Percentiles rank a stretch among this genome's conserved stretches.
Conservation (phyloP, 2,329 filamentous ascomycete species). For the Colletotrichum paranaense region DNA sequence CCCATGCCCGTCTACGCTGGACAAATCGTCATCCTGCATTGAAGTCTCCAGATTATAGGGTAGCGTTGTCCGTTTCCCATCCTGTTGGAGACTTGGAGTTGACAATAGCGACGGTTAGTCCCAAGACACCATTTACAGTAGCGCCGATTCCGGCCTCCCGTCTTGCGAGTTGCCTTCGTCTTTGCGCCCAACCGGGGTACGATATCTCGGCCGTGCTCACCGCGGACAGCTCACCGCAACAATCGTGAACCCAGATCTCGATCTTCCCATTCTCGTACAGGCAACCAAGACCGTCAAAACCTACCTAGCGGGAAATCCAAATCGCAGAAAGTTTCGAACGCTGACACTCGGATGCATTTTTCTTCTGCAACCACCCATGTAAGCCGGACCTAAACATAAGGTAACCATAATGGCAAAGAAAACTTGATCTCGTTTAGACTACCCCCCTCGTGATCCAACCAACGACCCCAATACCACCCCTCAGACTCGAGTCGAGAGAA, state of each 20-base stretch:
- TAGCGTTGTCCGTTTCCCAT: not conserved
- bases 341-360: not conserved
- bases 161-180: too few species aligned
- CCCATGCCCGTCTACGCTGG: not conserved
- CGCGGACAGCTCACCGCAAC: not conserved
- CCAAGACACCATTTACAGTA: not conserved
- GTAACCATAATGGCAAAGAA: not conserved
- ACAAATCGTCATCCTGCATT: constrained; percentile 4
- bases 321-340: not conserved
- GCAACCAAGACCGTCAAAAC: not conserved
- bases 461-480: not conserved
- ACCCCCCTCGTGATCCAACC: not conserved
- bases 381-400: not conserved
- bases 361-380: not conserved
- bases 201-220: not conserved
- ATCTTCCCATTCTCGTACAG: not conserved
- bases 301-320: not conserved
- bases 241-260: not conserved
- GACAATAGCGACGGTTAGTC: not conserved
- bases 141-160: too few species aligned
- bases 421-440: not conserved
- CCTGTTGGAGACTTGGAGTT: not conserved
- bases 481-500: not conserved
- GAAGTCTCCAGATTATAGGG: not conserved
- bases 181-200: too few species aligned